Conservation (phyloP, 2,329 filamentous ascomycete genomes). For the Hymenoscyphus infarciens region DNA sequence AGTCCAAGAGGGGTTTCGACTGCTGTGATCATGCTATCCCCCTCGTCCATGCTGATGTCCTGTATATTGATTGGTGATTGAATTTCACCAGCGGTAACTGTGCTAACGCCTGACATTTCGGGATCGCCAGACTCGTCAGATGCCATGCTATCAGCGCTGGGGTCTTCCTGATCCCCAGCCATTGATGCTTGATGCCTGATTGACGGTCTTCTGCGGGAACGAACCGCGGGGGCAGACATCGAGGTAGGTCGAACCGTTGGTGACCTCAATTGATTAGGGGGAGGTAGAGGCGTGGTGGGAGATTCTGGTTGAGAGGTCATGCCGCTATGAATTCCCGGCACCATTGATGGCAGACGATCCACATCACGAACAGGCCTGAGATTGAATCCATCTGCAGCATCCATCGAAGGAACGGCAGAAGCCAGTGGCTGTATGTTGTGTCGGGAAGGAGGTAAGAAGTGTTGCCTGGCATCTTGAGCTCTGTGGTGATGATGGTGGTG, state of each 20-base stretch:
- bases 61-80: constrained; percentile 81
- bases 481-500: constrained; percentile 50
- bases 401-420: constrained; percentile 63
- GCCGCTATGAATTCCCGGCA: constrained; percentile 63
- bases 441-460: constrained; percentile 47
- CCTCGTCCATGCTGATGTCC: constrained; percentile 72
- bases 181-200: constrained; percentile 85
- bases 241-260: constrained; percentile 53
- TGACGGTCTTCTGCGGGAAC: constrained; percentile 69
- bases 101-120: constrained; percentile 69
- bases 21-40: constrained; percentile 71
- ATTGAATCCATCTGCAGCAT: constrained; percentile 66
- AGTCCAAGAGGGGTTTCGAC: constrained; percentile 69
- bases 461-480: constrained; percentile 48
- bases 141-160: constrained; percentile 75
- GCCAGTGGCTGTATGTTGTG: constrained; percentile 63
- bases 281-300: constrained; percentile 77
- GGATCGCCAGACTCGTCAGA: constrained; percentile 75
- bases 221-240: constrained; percentile 48
- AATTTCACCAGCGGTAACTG: constrained; percentile 73
- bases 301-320: constrained; percentile 87
- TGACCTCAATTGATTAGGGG: constrained; percentile 59
- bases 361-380: constrained; percentile 75
- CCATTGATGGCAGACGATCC: constrained; percentile 81
- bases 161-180: constrained; percentile 84